Evolutionary conservation across 73 alveolate genomes (phyloP), one percentile per base, ranked within the genome.

Genomic region (Paramecium caudatum): DNA sequence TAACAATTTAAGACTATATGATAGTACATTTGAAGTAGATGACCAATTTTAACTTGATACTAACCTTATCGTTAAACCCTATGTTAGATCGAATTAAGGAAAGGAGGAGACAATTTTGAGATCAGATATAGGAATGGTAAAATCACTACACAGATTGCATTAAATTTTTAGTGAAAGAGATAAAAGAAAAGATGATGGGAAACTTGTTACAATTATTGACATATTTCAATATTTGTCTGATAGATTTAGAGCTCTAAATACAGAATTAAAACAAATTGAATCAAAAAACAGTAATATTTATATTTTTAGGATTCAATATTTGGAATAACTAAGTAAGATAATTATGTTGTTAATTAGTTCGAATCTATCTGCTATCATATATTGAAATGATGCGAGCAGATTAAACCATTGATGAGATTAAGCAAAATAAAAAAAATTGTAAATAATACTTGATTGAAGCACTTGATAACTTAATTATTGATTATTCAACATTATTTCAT

Each of bases 321-420:
- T 55, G 46, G 80, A 55, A 55, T 55, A 55, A 10, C 80, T 65
- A 30, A 65, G 83, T 65, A 36, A 65, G 39, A 33, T 65, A 65
- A 65, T 65, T 65, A 12, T 32, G 55, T 36, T 65, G 47, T 65
- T 33, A 33, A 65, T 32, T 65, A 65, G 83, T 65, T 30, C 83
- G 83, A 33, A 33, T 65, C 3, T 65, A 65, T 65, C 49, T 65
- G 83, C 49, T 33, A n/a, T 65, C 83, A 33, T 65, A 65, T 65
- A 12, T 33, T 25, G 83, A 65, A 13, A 65, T 65, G 83, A 33
- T 65, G 50, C 7, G 17, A 6, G 50, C 49, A 65, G 49, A 65
- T 33, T 65, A 65, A 65, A 36, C 33, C 17, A 32, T 16, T 15
- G 27, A 34, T 32, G 7, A 30, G 0, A 13, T 65, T 4, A 30